These are phyloP conservation scores for Ophiocordyceps camponoti-saundersi DNA, from an alignment of 2,329 filamentous ascomycete species.

Conservation along the genomic window DNA sequence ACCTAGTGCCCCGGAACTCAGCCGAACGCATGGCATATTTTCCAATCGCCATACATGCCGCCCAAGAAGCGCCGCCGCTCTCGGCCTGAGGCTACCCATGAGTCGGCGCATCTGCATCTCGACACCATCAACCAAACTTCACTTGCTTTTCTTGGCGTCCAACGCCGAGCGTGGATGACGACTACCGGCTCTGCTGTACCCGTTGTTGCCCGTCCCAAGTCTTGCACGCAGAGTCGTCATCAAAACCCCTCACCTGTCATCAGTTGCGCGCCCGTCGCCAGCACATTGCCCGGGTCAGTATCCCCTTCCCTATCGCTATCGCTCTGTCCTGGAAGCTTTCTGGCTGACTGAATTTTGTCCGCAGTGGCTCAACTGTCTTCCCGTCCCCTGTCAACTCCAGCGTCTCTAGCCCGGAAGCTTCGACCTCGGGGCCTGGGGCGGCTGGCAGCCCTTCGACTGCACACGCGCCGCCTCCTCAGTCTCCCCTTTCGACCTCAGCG, in stretches of 20 bases:
- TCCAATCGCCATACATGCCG: constrained; percentile 1
- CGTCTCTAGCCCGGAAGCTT: constrained; percentile 29
- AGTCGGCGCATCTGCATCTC: constrained; percentile 9
- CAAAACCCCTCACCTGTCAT: background rate
- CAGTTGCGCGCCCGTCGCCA: background rate
- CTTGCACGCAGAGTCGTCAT: background rate
- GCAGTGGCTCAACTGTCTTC: constrained; percentile 20
- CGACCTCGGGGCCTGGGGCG: background rate
- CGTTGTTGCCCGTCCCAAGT: background rate
- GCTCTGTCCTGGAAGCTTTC: background rate
- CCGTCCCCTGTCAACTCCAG: constrained; percentile 49
- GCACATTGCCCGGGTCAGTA: background rate
- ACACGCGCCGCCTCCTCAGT: background rate
- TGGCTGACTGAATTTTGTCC: background rate
- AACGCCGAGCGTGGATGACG: constrained; percentile 14
- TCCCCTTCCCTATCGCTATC: background rate
- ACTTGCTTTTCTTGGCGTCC: constrained; percentile 20
- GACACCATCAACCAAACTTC: constrained; percentile 23
- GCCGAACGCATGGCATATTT: background rate
- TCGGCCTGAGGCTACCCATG: constrained; percentile 1
- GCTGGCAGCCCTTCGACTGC: background rate
- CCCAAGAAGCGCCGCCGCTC: constrained; percentile 4
- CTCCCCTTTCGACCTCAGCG: background rate
- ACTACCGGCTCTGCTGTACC: background rate
- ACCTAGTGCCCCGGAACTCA: too few species aligned